Conservation (phyloP, 805 yeast genomes). For the Wickerhamiella cacticola region DNA sequence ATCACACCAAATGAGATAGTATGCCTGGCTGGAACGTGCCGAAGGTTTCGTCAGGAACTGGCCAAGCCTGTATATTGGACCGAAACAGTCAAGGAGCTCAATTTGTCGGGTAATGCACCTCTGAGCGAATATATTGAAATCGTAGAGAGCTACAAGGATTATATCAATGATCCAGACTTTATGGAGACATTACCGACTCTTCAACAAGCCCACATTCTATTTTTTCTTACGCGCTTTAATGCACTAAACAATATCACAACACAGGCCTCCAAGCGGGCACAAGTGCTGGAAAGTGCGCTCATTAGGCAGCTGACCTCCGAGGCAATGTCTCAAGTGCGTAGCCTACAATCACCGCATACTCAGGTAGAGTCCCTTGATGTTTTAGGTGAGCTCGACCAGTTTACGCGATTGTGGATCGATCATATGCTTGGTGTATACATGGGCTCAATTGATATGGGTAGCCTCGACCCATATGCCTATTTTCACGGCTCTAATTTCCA, state of each 20-base stretch:
- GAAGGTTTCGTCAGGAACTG: slow-evolving; percentile 7
- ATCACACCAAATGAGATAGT: slow-evolving; percentile 5
- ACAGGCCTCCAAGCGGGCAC: background rate
- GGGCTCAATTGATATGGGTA: slow-evolving; percentile 4
- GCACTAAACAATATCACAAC: background rate
- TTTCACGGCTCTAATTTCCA: slow-evolving; percentile 4
- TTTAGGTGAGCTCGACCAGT: background rate
- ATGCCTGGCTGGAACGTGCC: background rate
- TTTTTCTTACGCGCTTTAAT: background rate
- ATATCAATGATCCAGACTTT: slow-evolving; percentile 4
- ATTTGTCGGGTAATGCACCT: background rate
- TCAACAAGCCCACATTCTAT: background rate
- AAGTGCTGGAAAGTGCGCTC: background rate
- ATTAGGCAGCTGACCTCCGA: slow-evolving; percentile 3
- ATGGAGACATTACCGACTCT: background rate
- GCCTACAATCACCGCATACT: background rate
- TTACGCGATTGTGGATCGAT: slow-evolving; percentile 7
- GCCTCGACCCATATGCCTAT: slow-evolving; percentile 9
- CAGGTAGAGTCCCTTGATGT: slow-evolving; percentile 1
- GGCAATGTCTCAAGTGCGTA: slow-evolving; percentile 10
- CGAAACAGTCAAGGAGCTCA: background rate
- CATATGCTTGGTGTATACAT: slow-evolving; percentile 3
- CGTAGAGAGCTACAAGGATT: background rate
- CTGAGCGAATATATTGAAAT: background rate
- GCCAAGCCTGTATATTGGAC: slow-evolving; percentile 3